These are phyloP conservation scores for Suhomyces vadensis DNA, from an alignment of 805 yeast species.

Conservation along the genomic window DNA sequence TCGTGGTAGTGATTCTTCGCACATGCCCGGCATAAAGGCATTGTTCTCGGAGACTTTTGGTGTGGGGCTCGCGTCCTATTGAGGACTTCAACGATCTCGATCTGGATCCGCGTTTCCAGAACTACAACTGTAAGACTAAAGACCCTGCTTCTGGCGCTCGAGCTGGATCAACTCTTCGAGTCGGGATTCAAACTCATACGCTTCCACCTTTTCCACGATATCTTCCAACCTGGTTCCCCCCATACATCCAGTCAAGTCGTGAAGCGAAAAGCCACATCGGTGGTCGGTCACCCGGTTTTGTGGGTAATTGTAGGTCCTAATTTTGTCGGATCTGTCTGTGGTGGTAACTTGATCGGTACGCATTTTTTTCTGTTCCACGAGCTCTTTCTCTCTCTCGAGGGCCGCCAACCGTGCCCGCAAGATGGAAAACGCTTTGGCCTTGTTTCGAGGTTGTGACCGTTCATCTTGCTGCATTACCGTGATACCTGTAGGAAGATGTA, in stretches of 20 bases:
- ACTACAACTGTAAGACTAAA: no score
- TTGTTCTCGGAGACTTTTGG: no score
- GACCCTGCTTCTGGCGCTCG: constrained; percentile 1
- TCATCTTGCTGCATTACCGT: constrained; percentile 91
- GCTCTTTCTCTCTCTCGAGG: constrained; percentile 63
- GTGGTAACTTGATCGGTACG: constrained; percentile 84
- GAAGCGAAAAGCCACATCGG: constrained; percentile 77
- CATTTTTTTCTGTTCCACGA: constrained; percentile 61
- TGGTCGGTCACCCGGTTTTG: constrained; percentile 95
- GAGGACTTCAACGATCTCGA: no score
- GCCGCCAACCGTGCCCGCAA: constrained; percentile 85
- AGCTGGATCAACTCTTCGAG: constrained; percentile 23
- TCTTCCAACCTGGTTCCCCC: constrained; percentile 37
- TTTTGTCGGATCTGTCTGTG: constrained; percentile 89
- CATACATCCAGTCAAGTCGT: constrained; percentile 59
- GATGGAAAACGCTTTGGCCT: constrained; percentile 86
- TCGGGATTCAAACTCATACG: constrained; percentile 39
- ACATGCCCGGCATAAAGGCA: no score
- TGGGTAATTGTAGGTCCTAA: constrained; percentile 89
- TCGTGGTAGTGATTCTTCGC: no score
- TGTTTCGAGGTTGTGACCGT: constrained; percentile 90
- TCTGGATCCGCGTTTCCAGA: no score
- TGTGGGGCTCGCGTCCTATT: no score
- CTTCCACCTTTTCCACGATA: constrained; percentile 37
- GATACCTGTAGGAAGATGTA: constrained; percentile 89